Percentiles rank a stretch among this genome's conserved stretches.
Conservation (phyloP, 1,284 basidiomycete genomes). For the Spongiforma sp. region DNA sequence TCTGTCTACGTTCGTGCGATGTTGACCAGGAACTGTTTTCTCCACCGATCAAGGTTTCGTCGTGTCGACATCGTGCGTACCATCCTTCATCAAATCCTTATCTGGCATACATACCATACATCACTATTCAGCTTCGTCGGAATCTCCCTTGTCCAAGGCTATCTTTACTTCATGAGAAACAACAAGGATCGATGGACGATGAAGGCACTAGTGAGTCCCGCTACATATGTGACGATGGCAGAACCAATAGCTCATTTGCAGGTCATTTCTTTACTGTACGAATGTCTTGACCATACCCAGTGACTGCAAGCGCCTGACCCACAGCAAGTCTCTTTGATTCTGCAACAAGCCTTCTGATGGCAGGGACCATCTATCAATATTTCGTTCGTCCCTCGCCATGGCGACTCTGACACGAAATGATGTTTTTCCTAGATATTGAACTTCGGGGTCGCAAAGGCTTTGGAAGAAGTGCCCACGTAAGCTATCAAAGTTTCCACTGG, state of each 20-base stretch:
- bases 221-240: not conserved
- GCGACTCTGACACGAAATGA: not conserved
- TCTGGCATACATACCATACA: not conserved
- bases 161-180: conserved; percentile 24
- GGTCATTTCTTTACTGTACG: conserved; percentile 25
- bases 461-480: conserved; percentile 17
- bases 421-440: conserved; percentile 17
- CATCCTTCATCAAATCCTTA: not conserved
- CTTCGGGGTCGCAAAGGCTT: conserved; percentile 14
- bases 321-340: conserved; percentile 22
- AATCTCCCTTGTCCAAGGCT: conserved; percentile 29
- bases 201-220: conserved; percentile 19
- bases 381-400: conserved; percentile 16
- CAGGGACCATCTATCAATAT: conserved; percentile 23
- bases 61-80: conserved; percentile 24
- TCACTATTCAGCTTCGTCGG: conserved; percentile 20
- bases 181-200: conserved; percentile 22
- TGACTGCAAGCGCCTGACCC: conserved; percentile 5
- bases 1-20: not conserved
- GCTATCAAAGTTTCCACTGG: not conserved
- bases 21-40: not conserved
- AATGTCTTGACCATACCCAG: not conserved
- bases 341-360: conserved; percentile 25
- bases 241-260: not conserved
- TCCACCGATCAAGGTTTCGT: conserved; percentile 19